Percentiles rank a stretch among this genome's conserved stretches.
phyloP scores from a whole-genome alignment of 164 flowering plant genomes.

The Taxillus chinensis region DNA sequence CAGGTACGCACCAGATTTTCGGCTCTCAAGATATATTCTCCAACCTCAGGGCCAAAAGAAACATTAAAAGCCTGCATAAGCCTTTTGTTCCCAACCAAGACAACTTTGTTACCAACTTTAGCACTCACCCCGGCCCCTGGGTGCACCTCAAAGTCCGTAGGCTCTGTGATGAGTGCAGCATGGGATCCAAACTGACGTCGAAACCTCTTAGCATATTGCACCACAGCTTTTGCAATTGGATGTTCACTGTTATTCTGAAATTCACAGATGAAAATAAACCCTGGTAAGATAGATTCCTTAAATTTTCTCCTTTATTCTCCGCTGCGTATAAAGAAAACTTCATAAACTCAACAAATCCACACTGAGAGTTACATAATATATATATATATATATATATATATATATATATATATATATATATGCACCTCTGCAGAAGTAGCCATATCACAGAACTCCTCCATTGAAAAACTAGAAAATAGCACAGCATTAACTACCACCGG shows the following conservation, averaged over 20 bases:
- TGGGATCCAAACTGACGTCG: constrained; percentile 34
- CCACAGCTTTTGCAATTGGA: constrained; percentile 85
- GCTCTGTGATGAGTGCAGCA: constrained; percentile 27
- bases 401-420: no score
- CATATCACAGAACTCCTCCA: constrained; percentile 67
- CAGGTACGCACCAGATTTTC: constrained; percentile 76
- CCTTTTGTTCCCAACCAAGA: constrained; percentile 80
- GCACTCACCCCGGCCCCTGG: constrained; percentile 80
- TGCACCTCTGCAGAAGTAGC: constrained; percentile 72
- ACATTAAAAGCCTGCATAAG: constrained; percentile 49
- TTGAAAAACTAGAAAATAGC: constrained; percentile 48
- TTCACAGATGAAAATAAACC: no score
- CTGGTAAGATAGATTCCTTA: no score
- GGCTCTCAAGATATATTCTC: constrained; percentile 41
- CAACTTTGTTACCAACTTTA: constrained; percentile 46
- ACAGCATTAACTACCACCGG: constrained; percentile 69
- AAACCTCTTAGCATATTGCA: constrained; percentile 59
- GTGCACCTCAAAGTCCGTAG: constrained; percentile 71
- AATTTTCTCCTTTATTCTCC: no score
- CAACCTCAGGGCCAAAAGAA: constrained; percentile 41
- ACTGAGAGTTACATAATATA: no score
- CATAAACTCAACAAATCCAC: no score
- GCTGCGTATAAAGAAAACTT: no score
- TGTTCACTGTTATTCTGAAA: constrained; percentile 86
- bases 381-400: no score